Base-by-base conservation (phyloP, 192 early-diverging fungal genomes). In the Rhizoclosmatium globosum region DNA sequence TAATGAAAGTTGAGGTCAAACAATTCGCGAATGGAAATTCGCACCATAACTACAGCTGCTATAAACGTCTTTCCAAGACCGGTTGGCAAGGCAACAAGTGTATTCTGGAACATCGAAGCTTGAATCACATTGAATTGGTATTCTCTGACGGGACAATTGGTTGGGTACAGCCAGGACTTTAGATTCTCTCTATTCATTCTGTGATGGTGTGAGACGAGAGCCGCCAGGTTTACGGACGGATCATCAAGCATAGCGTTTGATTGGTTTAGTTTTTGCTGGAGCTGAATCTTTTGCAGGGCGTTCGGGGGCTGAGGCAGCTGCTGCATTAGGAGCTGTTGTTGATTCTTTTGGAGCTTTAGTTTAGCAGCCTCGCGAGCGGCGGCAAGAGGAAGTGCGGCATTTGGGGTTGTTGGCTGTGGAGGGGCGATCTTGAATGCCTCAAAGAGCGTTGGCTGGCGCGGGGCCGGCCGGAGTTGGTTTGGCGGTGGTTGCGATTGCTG, bases 31-130 rank as follows among this genome's bases (percentile, higher is more conserved):
- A 92, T 2, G 93, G 93, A 79, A 94, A 93, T 73, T 95, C 85
- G 1, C 93, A 95, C 82, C 94, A 98, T 97, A 0, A 97, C 93
- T 0, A 98, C 97, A 3, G 95, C 95, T 0, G 97, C 97, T 80
- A 98, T 95, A 75, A 98, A 91, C 1, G 97, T 98, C 82, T 98
- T 98, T 60, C 97, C 97, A 67, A 97, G 87, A 60, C 95, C 95
- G 13, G 87, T 85, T 3, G 85, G 85, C n/a, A 97, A 84, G 4
- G 94, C 90, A 3, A 97, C 95, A 13, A 98, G 85, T 19, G 95
- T 96, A 79, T 98, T 98, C 66, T 88, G 85, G 61, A 92, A 91
- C 43, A 98, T 82, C 2, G 92, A 91, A 1, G 85, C 87, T 58
- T 91, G 86, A 43, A 96, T 92, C 46, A 96, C 95, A 65, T 93